A percentile compares a stretch with the other conserved stretches of the same genome.
Conservation (phyloP, 768 basidiomycete species). For the Suillus hirtellus region DNA sequence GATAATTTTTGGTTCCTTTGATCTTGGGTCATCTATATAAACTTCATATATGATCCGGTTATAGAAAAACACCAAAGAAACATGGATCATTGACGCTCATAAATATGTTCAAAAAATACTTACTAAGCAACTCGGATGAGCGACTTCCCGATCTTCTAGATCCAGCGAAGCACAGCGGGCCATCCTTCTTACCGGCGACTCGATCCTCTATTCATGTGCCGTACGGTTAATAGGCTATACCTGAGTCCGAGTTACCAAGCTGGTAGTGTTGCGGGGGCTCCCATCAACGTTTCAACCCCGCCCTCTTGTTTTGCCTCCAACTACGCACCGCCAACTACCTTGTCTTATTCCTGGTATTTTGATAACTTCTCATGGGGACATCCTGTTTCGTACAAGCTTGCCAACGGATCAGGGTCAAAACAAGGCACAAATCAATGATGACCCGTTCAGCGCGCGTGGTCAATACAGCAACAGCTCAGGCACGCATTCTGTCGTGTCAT, state of each 20-base stretch:
- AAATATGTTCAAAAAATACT: too few species aligned
- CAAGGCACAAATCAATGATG: too few species aligned
- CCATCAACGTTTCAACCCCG: conserved; percentile 76
- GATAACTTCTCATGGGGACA: not conserved
- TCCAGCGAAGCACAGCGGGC: conserved; percentile 60
- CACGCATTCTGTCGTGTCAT: conserved; percentile 31
- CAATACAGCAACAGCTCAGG: conserved; percentile 39
- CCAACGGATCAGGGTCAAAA: too few species aligned
- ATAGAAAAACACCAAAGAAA: too few species aligned
- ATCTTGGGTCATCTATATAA: too few species aligned
- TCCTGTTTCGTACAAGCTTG: not conserved
- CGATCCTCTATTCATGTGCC: conserved; percentile 34
- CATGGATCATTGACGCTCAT: too few species aligned
- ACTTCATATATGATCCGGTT: not conserved
- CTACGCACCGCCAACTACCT: conserved; percentile 64
- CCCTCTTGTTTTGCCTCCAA: conserved; percentile 89
- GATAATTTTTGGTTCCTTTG: too few species aligned
- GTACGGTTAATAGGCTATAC: conserved; percentile 26
- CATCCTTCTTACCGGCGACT: conserved; percentile 33
- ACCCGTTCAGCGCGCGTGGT: not conserved
- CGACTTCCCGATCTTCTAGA: conserved; percentile 44
- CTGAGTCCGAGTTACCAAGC: conserved; percentile 38
- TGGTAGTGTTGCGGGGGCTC: conserved; percentile 44
- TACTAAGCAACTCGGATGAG: too few species aligned
- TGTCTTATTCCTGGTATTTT: conserved; percentile 34